phyloP scores from a whole-genome alignment of 75 land plant genomes.

The Picea sitchensis region DNA sequence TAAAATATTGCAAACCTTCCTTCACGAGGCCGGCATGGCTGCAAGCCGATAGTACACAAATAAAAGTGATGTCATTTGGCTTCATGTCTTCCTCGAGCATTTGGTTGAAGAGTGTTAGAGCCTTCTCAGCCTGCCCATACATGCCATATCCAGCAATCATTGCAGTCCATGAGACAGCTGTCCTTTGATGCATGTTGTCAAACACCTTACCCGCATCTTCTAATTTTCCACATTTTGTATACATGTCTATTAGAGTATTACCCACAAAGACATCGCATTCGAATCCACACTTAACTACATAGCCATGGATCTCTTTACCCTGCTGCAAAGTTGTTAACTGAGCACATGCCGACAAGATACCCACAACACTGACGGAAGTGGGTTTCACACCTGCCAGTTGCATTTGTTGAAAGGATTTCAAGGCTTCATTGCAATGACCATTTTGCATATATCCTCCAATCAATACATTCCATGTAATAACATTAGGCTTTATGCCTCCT shows the following conservation, averaged over 20 bases:
- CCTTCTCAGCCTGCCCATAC: slow-evolving; percentile 26
- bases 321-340: slow-evolving; percentile 8
- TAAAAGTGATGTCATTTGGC: slow-evolving; percentile 10
- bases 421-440: slow-evolving; percentile 24
- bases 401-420: slow-evolving; percentile 39
- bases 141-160: slow-evolving; percentile 52
- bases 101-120: slow-evolving; percentile 36
- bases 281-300: slow-evolving; percentile 38
- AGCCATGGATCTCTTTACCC: slow-evolving; percentile 42
- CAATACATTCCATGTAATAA: slow-evolving; percentile 52
- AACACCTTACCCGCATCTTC: slow-evolving; percentile 27
- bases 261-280: slow-evolving; percentile 39
- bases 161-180: slow-evolving; percentile 47
- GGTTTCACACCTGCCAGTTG: slow-evolving; percentile 31
- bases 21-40: neutral
- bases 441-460: slow-evolving; percentile 27
- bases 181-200: slow-evolving; percentile 23
- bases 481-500: slow-evolving; percentile 29
- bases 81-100: slow-evolving; percentile 28
- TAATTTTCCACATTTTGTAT: slow-evolving; percentile 34
- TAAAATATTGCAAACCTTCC: neutral
- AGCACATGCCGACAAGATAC: slow-evolving; percentile 49
- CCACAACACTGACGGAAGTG: slow-evolving; percentile 39
- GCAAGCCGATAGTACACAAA: slow-evolving; percentile 14
- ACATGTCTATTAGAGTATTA: slow-evolving; percentile 50